Evolutionary conservation across 768 basidiomycete species (phyloP), one percentile per base, ranked within the genome.

Genomic region (Cantharellus cinnabarinus): DNA sequence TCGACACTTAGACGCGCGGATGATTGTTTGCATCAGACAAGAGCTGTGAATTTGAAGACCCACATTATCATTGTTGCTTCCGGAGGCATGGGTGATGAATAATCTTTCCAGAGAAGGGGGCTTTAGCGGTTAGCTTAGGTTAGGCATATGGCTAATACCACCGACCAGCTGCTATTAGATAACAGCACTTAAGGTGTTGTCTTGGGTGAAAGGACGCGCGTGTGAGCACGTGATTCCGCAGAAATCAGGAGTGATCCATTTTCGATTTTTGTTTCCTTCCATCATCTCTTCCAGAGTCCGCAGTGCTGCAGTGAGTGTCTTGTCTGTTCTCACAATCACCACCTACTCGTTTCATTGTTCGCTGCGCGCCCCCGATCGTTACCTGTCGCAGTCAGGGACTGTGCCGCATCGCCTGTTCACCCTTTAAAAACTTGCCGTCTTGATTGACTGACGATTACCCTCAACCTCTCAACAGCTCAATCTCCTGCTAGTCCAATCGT

Each of bases 1-100:
- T 99, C 95, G 62, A 98, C 82, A 10, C 70, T 71, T 64, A 3
- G 3, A 37, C 52, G 48, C 29, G 10, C 10, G 44, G 44, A 48
- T 48, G 10, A 48, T 48, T 48, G 20, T 29, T 48, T 10, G 44
- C 29, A 48, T 48, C 44, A 48, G 10, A 10, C 44, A 10, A 10
- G 41, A 10, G 42, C 50, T 40, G 14, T 5, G 54, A 20, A n/a
- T 2, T 51, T 51, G 56, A 3, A 42, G 37, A 2, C 67, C 62
- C 39, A 71, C 68, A 99, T 76, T 74, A 98, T 81, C 82, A 99
- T 91, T 34, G 91, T 94, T 44, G 94, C 93, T 80, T 99, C 93
- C 67, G 95, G 79, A 65, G 89, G 88, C 90, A 95, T 95, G 44
- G 20, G 20, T 29, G 20, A 29, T 29, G 20, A 29, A 48, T 48